Evolutionary conservation across 768 basidiomycete species (phyloP), one percentile per base, ranked within the genome.

Genomic region (Collybiopsis luxurians): DNA sequence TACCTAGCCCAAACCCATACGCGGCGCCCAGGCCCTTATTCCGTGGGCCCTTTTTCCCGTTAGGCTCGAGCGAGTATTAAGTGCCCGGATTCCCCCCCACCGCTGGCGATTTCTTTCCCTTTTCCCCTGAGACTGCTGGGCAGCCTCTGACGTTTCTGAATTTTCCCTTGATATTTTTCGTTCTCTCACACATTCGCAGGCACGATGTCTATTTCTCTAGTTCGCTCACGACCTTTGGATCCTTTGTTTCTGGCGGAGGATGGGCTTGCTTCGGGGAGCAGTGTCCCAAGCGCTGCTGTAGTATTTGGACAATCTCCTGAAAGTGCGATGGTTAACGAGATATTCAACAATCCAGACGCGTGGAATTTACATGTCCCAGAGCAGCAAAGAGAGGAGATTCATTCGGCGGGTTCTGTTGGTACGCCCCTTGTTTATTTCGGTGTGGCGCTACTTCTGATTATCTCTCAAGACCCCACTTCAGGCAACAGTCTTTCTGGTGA

Each of bases 271-370:
- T 51, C 50, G 9, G 50, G 50, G 36, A 50, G 49, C 36, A 51
- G 36, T 51, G 38, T 51, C 12, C 15, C 54, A 43, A 54, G 53
- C 26, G 40, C 28, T 38, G 7, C 19, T 7, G 21, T 26, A 47
- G 44, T 26, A 34, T 27, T 38, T 47, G 45, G 38, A 21, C 26
- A 36, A 30, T 21, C 56, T 26, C 56, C 56, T 30, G 48, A 49
- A 36, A 57, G 56, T 30, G 56, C 56, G 27, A 30, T 49, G 39
- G 56, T 47, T 10, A 38, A 57, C 17, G 47, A 50, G 48, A 57
- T 57, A 2, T 57, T 57, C 36, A 57, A 57, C 31, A 47, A 57
- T 26, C 56, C 56, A n/a, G 47, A 57, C 21, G 47, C 48, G 42
- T 57, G 56, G 56, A 50, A 47, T 47, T 21, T 43, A 31, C 36